Base-by-base conservation (phyloP, 495 filamentous ascomycete species). In the Penicillium maclennaniae region DNA sequence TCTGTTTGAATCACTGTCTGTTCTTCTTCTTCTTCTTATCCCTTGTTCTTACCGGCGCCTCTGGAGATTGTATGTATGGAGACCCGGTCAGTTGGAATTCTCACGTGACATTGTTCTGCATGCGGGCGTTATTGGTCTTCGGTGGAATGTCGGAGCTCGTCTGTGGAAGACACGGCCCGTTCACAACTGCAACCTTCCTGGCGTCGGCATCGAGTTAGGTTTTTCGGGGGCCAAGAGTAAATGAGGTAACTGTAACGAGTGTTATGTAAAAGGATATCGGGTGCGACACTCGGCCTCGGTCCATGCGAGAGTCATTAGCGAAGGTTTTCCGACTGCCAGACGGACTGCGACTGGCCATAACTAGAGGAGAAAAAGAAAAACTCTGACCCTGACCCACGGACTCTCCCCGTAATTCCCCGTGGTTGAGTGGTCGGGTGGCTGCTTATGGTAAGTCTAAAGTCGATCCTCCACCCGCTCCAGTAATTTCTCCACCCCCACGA, bases 361-460 rank as follows among this genome's bases (percentile, higher is more conserved):
- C 48, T 51, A 27, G 39, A 43, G 49, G 10, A 38, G 19, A 26
- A 44, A 25, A n/a, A 37, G 12, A 41, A 55, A 50, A 47, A 55
- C 36, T 51, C 47, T 55, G 56, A 43, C 43, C 47, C 51, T 47
- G 36, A 37, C 25, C 58, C 58, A 60, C 58, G 9, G 5, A 16
- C 7, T 23, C 31, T 48, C 56, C 56, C 56, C 56, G 56, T 59
- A 51, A 51, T 59, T 49, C 56, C 56, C 56, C 53, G 57, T 60
- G 49, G 49, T 41, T 48, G 57, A 53, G 43, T 19, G 53, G 42
- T 40, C 10, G 31, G 31, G 38, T 53, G 48, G n/a, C 51, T 43
- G 15, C 14, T 47, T 58, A 16, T n/a, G 51, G 55, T 45, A 48
- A 49, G 19, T 9, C 31, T 17, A 23, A 54, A 26, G 51, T 21